Evolutionary conservation across 345 rosid genomes (phyloP).

Genomic region (Syzygium oleosum): DNA sequence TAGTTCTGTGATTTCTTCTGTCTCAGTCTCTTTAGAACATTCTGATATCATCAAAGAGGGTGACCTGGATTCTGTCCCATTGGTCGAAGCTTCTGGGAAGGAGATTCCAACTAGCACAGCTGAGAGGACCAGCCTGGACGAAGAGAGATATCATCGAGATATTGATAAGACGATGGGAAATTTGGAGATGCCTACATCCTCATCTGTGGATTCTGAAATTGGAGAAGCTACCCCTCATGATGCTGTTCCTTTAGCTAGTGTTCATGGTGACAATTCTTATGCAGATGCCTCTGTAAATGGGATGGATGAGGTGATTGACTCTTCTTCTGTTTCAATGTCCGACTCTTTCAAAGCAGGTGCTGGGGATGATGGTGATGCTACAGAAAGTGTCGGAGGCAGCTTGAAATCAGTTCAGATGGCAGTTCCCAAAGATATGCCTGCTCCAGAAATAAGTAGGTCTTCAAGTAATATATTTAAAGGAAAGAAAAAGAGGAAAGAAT

Average conservation of each 20-base stretch:
- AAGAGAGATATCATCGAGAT: not conserved
- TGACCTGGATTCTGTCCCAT: constrained; percentile 11
- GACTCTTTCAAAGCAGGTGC: constrained; percentile 22
- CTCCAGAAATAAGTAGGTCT: constrained; percentile 28
- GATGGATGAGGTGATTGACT: constrained; percentile 10
- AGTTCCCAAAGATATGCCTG: constrained; percentile 40
- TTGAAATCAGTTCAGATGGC: constrained; percentile 13
- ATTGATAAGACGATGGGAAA: not conserved
- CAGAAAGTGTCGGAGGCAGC: constrained; percentile 22
- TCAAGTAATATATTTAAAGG: constrained; percentile 28
- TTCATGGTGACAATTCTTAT: constrained; percentile 5
- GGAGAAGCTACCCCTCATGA: not conserved
- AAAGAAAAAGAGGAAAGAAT: constrained; percentile 61
- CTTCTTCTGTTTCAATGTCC: constrained; percentile 6
- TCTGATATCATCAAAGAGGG: not conserved
- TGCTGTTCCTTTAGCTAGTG: constrained; percentile 1
- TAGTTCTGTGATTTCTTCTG: constrained; percentile 15
- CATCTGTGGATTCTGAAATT: constrained; percentile 21
- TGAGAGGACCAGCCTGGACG: constrained; percentile 13
- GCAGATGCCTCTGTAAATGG: constrained; percentile 4
- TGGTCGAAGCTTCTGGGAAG: constrained; percentile 2
- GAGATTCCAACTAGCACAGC: constrained; percentile 18
- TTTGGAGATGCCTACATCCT: constrained; percentile 7
- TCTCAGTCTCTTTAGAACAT: constrained; percentile 7
- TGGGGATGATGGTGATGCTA: constrained; percentile 20